A percentile compares a stretch with the other conserved stretches of the same genome.
Conservation (phyloP, 129 eudicot genomes). For the Rutidosis leptorrhynchoides region DNA sequence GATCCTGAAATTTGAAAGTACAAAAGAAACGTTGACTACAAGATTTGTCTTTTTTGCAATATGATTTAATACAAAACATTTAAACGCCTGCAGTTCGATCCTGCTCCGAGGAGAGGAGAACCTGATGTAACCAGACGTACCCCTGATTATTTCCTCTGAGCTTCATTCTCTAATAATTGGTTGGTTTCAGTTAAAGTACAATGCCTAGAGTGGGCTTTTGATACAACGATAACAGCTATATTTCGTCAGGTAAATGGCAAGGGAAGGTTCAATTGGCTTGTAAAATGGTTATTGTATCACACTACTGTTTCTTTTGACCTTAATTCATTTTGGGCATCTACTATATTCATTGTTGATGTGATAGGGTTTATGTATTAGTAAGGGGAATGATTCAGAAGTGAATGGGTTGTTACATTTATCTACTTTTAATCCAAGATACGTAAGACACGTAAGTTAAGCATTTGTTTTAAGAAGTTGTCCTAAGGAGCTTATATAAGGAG, state of each 20-base stretch:
- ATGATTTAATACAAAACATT: too few species aligned
- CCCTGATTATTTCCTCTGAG: conserved; percentile 10
- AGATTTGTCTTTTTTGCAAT: background rate
- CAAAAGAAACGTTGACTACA: background rate
- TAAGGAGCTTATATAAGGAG: too few species aligned
- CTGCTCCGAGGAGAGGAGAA: conserved; percentile 15
- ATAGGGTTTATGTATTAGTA: conserved; percentile 2
- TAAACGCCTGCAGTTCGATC: conserved; percentile 1
- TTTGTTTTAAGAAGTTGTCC: too few species aligned
- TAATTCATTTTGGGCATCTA: conserved; percentile 3
- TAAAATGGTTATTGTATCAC: conserved; percentile 14
- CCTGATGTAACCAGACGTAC: conserved; percentile 14
- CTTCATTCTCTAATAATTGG: background rate
- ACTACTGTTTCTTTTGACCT: background rate
- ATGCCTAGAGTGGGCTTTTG: conserved; percentile 2
- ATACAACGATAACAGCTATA: background rate
- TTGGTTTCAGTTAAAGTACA: background rate
- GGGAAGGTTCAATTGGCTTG: background rate
- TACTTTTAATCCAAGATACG: background rate
- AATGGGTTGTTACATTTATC: background rate
- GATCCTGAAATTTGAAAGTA: background rate
- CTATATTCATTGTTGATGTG: conserved; percentile 8
- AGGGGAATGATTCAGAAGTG: background rate
- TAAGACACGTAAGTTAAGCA: too few species aligned
- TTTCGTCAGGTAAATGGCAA: conserved; percentile 3